phyloP scores from a whole-genome alignment of 495 filamentous ascomycete species.

The Clavariopsis aquatica region DNA sequence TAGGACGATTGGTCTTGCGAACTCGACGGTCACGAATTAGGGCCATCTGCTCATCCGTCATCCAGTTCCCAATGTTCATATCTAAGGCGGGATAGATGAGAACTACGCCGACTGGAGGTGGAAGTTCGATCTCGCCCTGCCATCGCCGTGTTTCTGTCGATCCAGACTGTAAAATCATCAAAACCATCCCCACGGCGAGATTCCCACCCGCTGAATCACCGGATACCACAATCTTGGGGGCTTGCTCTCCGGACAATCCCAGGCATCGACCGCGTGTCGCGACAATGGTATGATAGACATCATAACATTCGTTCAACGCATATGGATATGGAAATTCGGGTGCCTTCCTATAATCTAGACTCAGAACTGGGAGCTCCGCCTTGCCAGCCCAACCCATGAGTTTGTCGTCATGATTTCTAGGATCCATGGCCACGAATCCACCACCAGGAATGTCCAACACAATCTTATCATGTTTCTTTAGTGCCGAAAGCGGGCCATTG shows the following conservation, averaged over 20 bases:
- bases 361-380: slow-evolving; percentile 79
- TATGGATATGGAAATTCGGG: slow-evolving; percentile 95
- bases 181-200: slow-evolving; percentile 73
- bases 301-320: slow-evolving; percentile 93
- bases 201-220: slow-evolving; percentile 95
- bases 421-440: slow-evolving; percentile 94
- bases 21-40: slow-evolving; percentile 81
- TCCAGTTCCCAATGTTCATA: slow-evolving; percentile 98
- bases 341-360: slow-evolving; percentile 91
- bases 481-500: slow-evolving; percentile 76
- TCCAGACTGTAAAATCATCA: slow-evolving; percentile 83
- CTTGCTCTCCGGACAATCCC: slow-evolving; percentile 70
- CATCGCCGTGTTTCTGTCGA: slow-evolving; percentile 58
- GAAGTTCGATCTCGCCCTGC: slow-evolving; percentile 62
- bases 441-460: slow-evolving; percentile 91
- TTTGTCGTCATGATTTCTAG: slow-evolving; percentile 87
- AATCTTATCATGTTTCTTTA: slow-evolving; percentile 76
- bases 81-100: slow-evolving; percentile 88
- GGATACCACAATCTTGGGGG: slow-evolving; percentile 76
- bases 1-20: slow-evolving; percentile 71
- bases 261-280: slow-evolving; percentile 75
- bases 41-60: slow-evolving; percentile 96
- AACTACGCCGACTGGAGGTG: slow-evolving; percentile 76
- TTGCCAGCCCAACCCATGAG: slow-evolving; percentile 85
- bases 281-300: slow-evolving; percentile 83